Evolutionary conservation across 805 yeast genomes (phyloP).

Genomic region (Candida coleopterorum): DNA sequence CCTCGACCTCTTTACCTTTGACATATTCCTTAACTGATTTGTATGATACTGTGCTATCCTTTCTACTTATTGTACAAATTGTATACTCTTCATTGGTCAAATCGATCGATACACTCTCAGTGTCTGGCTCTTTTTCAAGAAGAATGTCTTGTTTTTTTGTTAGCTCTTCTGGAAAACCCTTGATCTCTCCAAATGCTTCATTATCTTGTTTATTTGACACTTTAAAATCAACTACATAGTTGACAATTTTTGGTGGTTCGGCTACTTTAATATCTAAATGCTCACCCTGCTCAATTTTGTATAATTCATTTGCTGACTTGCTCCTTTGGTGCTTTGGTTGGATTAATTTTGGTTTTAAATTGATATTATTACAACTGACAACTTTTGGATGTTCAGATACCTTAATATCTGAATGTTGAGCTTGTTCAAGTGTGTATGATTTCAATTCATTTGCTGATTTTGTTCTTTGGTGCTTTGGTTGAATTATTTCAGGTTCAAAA

Average conservation of each 20-base stretch:
- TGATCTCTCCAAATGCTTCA: background rate
- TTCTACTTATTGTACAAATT: slow-evolving; percentile 31
- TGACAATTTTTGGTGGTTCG: slow-evolving; percentile 34
- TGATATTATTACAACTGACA: slow-evolving; percentile 31
- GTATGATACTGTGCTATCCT: slow-evolving; percentile 32
- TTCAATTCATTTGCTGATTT: slow-evolving; percentile 12
- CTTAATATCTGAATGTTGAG: slow-evolving; percentile 15
- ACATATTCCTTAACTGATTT: slow-evolving; percentile 35
- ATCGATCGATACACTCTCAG: slow-evolving; percentile 37
- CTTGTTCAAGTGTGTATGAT: slow-evolving; percentile 1
- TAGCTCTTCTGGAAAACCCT: background rate
- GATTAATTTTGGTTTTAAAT: slow-evolving; percentile 14
- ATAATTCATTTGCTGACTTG: background rate
- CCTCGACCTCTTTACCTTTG: slow-evolving; percentile 37
- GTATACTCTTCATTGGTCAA: slow-evolving; percentile 38
- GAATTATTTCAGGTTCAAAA: slow-evolving; percentile 11
- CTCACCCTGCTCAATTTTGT: slow-evolving; percentile 4
- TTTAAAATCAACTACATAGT: slow-evolving; percentile 38
- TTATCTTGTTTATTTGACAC: slow-evolving; percentile 12
- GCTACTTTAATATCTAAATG: slow-evolving; percentile 23
- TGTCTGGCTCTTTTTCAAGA: slow-evolving; percentile 18
- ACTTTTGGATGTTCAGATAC: slow-evolving; percentile 36
- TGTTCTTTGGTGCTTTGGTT: slow-evolving; percentile 8
- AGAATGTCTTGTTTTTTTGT: background rate
- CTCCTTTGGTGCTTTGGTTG: too few relatives aligned